These are phyloP conservation scores for Trichomonascus vanleenenianus DNA, from an alignment of 805 yeast species.

Conservation along the genomic window DNA sequence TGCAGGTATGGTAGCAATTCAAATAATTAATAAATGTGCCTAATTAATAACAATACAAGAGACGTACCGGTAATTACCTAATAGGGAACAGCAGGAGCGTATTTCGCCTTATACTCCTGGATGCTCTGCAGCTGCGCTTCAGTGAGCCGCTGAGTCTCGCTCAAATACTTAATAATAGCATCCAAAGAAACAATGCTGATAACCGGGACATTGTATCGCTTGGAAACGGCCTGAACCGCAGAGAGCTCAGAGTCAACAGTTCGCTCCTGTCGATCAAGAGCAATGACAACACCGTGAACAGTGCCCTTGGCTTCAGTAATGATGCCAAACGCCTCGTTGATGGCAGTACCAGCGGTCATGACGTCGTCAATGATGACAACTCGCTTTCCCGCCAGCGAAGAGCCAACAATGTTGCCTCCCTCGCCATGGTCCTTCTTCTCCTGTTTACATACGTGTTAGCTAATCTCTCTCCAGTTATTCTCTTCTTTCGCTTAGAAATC, in stretches of 20 bases:
- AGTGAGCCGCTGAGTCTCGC: slow-evolving; percentile 12
- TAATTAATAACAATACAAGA: too few species aligned
- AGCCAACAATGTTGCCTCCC: slow-evolving; percentile 93
- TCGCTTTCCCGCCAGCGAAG: slow-evolving; percentile 58
- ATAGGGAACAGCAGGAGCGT: slow-evolving; percentile 18
- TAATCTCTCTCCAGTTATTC: too few species aligned
- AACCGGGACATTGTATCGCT: slow-evolving; percentile 73
- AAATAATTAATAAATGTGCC: too few species aligned
- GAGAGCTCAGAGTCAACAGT: slow-evolving; percentile 62
- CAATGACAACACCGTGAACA: slow-evolving; percentile 79
- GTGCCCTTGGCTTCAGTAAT: slow-evolving; percentile 61
- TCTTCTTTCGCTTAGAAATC: slow-evolving; percentile 19
- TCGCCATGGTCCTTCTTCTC: slow-evolving; percentile 98
- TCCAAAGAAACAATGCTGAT: slow-evolving; percentile 67
- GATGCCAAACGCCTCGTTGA: slow-evolving; percentile 84
- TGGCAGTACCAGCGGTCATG: slow-evolving; percentile 98
- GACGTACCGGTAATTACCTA: slow-evolving; percentile 7
- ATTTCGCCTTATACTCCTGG: slow-evolving; percentile 24
- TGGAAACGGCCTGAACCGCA: slow-evolving; percentile 74
- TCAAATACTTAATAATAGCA: slow-evolving; percentile 62
- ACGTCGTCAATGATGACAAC: slow-evolving; percentile 92
- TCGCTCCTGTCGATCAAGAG: slow-evolving; percentile 88
- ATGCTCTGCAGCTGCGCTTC: slow-evolving; percentile 22
- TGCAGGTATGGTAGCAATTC: too few species aligned
- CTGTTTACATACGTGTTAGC: slow-evolving; percentile 6